phyloP scores from a whole-genome alignment of 441 rosid genomes.

The Adansonia grandidieri region DNA sequence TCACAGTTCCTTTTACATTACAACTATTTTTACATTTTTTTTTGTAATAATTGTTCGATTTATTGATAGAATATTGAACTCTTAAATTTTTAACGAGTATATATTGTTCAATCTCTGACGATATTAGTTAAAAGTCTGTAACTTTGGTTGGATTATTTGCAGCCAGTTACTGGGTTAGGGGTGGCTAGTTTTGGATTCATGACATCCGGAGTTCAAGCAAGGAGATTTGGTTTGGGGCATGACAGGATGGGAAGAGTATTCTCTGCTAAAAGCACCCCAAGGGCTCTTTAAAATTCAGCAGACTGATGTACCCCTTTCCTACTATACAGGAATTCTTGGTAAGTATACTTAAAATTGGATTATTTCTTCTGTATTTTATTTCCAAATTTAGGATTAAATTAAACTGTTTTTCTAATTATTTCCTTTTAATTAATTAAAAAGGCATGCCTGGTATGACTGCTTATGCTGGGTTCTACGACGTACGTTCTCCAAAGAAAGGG shows the following conservation, averaged over 20 bases:
- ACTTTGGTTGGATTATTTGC: not conserved
- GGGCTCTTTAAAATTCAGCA: conserved; percentile 33
- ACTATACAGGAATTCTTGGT: conserved; percentile 53
- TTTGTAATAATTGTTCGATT: too few species aligned
- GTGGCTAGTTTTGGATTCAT: conserved; percentile 48
- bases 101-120: too few species aligned
- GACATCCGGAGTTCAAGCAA: conserved; percentile 42
- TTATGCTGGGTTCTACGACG: conserved; percentile 48
- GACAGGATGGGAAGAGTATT: conserved; percentile 52
- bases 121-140: too few species aligned
- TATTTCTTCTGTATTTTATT: too few species aligned
- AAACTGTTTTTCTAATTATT: too few species aligned
- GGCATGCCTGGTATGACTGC: conserved; percentile 58
- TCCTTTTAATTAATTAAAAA: not conserved
- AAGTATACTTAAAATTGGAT: not conserved
- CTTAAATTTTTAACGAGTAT: too few species aligned
- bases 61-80: too few species aligned
- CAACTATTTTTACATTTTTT: too few species aligned
- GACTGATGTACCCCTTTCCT: conserved; percentile 40
- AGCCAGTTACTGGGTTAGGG: conserved; percentile 45
- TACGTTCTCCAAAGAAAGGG: conserved; percentile 50
- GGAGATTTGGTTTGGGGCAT: conserved; percentile 47
- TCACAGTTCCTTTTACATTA: too few species aligned
- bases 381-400: not conserved
- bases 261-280: conserved; percentile 17